These are phyloP conservation scores for Kodamaea leandrae DNA, from an alignment of 805 yeast genomes.

Conservation along the genomic window DNA sequence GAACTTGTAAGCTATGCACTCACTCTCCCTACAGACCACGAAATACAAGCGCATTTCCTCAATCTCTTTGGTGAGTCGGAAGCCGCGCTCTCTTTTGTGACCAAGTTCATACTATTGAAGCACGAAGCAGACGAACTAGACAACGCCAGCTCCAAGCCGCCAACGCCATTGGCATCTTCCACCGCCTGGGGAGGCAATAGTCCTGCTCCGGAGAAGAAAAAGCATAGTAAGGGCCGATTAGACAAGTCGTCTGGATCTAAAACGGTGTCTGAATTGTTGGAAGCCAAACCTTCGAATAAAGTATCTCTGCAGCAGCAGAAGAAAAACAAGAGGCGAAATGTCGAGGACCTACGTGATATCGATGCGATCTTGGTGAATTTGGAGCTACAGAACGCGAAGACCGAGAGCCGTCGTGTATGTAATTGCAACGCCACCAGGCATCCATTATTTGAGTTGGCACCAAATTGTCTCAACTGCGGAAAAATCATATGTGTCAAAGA, in stretches of 20 bases:
- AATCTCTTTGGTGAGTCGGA: slow-evolving; percentile 59
- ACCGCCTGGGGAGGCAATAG: slow-evolving; percentile 7
- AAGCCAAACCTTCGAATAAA: slow-evolving; percentile 32
- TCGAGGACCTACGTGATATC: slow-evolving; percentile 58
- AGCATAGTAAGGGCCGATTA: slow-evolving; percentile 12
- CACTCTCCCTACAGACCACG: slow-evolving; percentile 45
- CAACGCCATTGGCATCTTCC: slow-evolving; percentile 10
- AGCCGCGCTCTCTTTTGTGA: slow-evolving; percentile 47
- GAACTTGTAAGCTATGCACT: slow-evolving; percentile 57
- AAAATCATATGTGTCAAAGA: slow-evolving; percentile 87
- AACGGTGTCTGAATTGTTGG: slow-evolving; percentile 50
- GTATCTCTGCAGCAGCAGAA: slow-evolving; percentile 25
- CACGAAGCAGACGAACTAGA: slow-evolving; percentile 23
- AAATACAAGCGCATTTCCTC: slow-evolving; percentile 50
- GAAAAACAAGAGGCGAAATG: slow-evolving; percentile 42
- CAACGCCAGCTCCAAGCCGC: slow-evolving; percentile 5
- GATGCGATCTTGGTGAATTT: slow-evolving; percentile 58
- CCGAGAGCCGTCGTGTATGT: slow-evolving; percentile 42
- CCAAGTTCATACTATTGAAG: slow-evolving; percentile 41
- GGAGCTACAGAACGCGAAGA: slow-evolving; percentile 32
- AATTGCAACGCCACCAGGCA: slow-evolving; percentile 86
- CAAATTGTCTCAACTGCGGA: slow-evolving; percentile 93
- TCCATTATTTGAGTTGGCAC: slow-evolving; percentile 84
- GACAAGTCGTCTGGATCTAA: slow-evolving; percentile 21
- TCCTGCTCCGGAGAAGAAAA: slow-evolving; percentile 6